A percentile compares a stretch with the other conserved stretches of the same genome.
These are phyloP conservation scores for Chaetomium olivaceum DNA, from an alignment of 2,329 filamentous ascomycete species.

Conservation along the genomic window DNA sequence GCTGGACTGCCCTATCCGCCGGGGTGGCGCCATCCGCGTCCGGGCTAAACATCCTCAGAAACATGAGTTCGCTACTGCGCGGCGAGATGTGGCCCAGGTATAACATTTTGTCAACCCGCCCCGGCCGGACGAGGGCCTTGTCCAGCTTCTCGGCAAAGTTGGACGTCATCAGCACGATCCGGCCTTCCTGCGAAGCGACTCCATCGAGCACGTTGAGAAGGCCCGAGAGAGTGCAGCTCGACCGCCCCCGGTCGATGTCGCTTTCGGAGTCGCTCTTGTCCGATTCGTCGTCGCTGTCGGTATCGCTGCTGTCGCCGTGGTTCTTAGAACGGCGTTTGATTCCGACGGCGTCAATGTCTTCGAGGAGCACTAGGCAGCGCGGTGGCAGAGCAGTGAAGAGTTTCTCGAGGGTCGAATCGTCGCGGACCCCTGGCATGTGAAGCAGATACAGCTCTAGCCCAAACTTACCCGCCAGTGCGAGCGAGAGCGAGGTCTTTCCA, in stretches of 20 bases:
- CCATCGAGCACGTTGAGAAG: constrained; percentile 71
- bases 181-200: constrained; percentile 67
- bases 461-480: constrained; percentile 68
- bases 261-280: constrained; percentile 15
- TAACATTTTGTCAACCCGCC: constrained; percentile 66
- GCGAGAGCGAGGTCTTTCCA: constrained; percentile 74
- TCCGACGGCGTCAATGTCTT: constrained; percentile 58
- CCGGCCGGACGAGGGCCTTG: constrained; percentile 63
- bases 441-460: constrained; percentile 75
- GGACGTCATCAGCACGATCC: constrained; percentile 73
- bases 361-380: constrained; percentile 51
- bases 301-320: constrained; percentile 13
- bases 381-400: constrained; percentile 39
- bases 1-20: constrained; percentile 12
- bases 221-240: constrained; percentile 58
- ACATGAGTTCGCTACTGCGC: constrained; percentile 49
- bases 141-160: constrained; percentile 67
- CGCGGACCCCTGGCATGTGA: constrained; percentile 56
- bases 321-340: constrained; percentile 39
- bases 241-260: constrained; percentile 21
- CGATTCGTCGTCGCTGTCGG: constrained; percentile 29
- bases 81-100: constrained; percentile 53
- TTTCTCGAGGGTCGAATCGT: constrained; percentile 36
- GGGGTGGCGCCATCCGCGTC: constrained; percentile 32
- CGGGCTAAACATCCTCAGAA: constrained; percentile 47